Evolutionary conservation across 1,139 yeast species (phyloP).

Genomic region (Pichiaceae sp.): DNA sequence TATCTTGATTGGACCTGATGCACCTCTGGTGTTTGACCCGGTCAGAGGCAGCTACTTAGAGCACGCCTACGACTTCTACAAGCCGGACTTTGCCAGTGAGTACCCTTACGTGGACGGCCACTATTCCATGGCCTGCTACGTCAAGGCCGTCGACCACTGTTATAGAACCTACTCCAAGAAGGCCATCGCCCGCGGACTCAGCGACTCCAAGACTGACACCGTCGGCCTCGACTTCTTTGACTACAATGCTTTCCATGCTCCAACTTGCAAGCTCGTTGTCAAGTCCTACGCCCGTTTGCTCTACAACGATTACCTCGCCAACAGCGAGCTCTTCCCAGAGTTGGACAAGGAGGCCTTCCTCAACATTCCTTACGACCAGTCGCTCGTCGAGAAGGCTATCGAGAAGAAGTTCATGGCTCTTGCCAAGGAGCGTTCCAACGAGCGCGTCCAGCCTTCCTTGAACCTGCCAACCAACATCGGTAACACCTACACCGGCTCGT

Average conservation of each 20-base stretch:
- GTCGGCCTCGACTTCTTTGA: constrained; percentile 73
- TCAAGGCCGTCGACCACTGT: constrained; percentile 84
- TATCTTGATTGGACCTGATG: constrained; percentile 91
- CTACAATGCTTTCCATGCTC: constrained; percentile 96
- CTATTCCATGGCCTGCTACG: constrained; percentile 88
- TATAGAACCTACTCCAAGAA: constrained; percentile 78
- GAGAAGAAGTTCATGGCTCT: constrained; percentile 81
- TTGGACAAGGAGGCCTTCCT: constrained; percentile 45
- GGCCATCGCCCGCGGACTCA: constrained; percentile 49
- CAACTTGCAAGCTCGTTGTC: constrained; percentile 91
- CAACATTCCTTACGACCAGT: constrained; percentile 61
- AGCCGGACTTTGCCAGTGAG: constrained; percentile 94
- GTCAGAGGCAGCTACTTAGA: constrained; percentile 90
- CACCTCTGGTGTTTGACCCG: constrained; percentile 87
- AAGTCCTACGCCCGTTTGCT: constrained; percentile 90
- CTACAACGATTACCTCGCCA: constrained; percentile 76
- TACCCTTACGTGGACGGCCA: constrained; percentile 98
- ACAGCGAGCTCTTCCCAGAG: constrained; percentile 60
- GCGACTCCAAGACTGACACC: constrained; percentile 34
- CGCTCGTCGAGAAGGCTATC: constrained; percentile 69
- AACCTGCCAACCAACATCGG: constrained; percentile 94
- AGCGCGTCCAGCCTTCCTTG: constrained; percentile 74
- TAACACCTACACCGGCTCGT: constrained; percentile 95
- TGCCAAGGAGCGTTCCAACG: constrained; percentile 62
- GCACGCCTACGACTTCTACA: constrained; percentile 95